A percentile compares a stretch with the other conserved stretches of the same genome.
phyloP scores from a whole-genome alignment of 352 stramenopile genomes.

The Blastocystis sp. region DNA sequence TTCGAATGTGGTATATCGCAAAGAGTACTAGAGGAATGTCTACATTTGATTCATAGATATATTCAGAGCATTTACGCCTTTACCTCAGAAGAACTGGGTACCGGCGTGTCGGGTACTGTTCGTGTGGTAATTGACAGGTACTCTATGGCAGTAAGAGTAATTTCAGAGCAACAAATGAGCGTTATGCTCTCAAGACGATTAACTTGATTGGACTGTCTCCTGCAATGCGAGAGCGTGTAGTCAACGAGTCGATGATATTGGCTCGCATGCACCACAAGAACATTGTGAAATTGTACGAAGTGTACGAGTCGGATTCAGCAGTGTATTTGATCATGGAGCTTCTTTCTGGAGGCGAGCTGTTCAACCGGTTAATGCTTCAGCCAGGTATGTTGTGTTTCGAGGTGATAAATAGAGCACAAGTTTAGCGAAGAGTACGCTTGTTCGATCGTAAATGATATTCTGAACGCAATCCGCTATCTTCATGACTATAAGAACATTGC shows the following conservation, averaged over 20 bases:
- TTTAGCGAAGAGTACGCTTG: conserved; percentile 48
- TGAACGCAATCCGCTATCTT: conserved; percentile 53
- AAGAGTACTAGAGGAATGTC: not conserved
- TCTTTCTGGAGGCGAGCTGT: conserved; percentile 35
- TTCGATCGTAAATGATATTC: conserved; percentile 20
- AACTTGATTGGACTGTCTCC: not conserved
- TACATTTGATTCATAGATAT: not conserved
- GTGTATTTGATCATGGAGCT: conserved; percentile 59
- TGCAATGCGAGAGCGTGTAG: not conserved
- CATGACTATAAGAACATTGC: conserved; percentile 60
- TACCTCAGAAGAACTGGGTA: conserved; percentile 29
- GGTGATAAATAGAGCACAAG: not conserved
- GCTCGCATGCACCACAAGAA: conserved; percentile 48
- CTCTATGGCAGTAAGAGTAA: not conserved
- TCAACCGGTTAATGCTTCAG: conserved; percentile 33
- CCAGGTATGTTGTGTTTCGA: not conserved
- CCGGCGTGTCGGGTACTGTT: conserved; percentile 24
- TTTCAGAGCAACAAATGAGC: not conserved
- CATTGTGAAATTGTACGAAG: conserved; percentile 60
- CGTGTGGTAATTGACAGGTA: not conserved
- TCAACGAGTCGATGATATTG: conserved; percentile 31
- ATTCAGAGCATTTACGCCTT: conserved; percentile 50
- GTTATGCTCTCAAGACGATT: conserved; percentile 54
- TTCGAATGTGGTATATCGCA: conserved; percentile 38
- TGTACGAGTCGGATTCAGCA: conserved; percentile 13